Conservation (phyloP, 805 yeast species). For the Torulaspora gathmanii region DNA sequence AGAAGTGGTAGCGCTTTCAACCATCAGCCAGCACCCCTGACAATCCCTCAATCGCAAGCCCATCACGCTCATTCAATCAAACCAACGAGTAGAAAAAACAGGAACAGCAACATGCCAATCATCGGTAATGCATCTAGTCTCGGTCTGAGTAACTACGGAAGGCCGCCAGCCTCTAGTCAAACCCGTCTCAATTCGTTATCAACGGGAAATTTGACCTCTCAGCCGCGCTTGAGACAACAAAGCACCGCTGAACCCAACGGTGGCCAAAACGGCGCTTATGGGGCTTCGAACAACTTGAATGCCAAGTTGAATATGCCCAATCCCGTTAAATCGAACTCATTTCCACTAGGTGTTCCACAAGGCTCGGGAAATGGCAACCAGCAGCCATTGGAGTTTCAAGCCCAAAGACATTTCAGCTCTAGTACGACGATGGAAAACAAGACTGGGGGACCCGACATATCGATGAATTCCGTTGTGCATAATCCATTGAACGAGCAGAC, state of each 20-base stretch:
- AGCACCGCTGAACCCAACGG: constrained; percentile 7
- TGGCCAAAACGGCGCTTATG: background rate
- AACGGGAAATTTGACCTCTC: constrained; percentile 20
- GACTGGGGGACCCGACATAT: constrained; percentile 19
- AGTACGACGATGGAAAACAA: constrained; percentile 21
- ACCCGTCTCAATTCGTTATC: constrained; percentile 29
- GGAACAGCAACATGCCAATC: constrained; percentile 33
- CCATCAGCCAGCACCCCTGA: constrained; percentile 4
- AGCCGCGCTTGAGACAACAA: constrained; percentile 18
- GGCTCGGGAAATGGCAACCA: constrained; percentile 4
- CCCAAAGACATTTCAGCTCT: constrained; percentile 27
- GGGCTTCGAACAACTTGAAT: constrained; percentile 4
- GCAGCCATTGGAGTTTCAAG: constrained; percentile 7
- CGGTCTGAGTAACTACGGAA: constrained; percentile 16
- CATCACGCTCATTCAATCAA: constrained; percentile 26
- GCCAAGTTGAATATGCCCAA: constrained; percentile 15
- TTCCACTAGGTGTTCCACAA: constrained; percentile 9
- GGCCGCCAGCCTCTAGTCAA: constrained; percentile 20
- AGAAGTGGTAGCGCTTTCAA: background rate
- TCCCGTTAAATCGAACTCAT: constrained; percentile 9
- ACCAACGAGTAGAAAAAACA: constrained; percentile 37
- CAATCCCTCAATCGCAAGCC: constrained; percentile 9
- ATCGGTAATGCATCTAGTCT: constrained; percentile 33
- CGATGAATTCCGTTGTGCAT: constrained; percentile 25
- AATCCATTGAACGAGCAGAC: constrained; percentile 13